Conservation (phyloP, 768 basidiomycete species). For the Pisolithus microcarpus region DNA sequence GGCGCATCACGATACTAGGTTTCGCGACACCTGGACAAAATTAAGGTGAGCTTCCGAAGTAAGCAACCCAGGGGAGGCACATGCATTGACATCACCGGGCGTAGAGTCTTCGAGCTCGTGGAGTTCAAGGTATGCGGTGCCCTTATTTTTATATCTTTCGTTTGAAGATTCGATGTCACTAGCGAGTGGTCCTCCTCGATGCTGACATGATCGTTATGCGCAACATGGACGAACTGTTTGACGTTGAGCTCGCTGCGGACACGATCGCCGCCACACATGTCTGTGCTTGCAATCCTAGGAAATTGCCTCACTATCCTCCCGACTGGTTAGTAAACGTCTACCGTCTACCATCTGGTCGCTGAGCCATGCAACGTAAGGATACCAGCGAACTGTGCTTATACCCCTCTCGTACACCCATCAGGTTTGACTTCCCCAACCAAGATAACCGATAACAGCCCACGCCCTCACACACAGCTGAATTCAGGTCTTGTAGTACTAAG, state of each 20-base stretch:
- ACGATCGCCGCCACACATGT: conserved; percentile 86
- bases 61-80: conserved; percentile 6
- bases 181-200: conserved; percentile 79
- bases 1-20: conserved; percentile 38
- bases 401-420: conserved; percentile 39
- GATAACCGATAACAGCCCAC: conserved; percentile 43
- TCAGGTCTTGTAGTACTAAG: conserved; percentile 81
- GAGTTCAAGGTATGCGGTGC: conserved; percentile 53
- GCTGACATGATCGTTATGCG: conserved; percentile 79
- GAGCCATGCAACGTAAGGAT: conserved; percentile 45
- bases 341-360: background rate
- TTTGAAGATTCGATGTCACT: conserved; percentile 1
- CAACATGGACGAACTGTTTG: conserved; percentile 77
- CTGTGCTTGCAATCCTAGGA: conserved; percentile 91
- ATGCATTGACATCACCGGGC: conserved; percentile 8
- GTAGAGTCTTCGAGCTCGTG: conserved; percentile 53
- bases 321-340: conserved; percentile 57
- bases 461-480: conserved; percentile 81
- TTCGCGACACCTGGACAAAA: conserved; percentile 63
- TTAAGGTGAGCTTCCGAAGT: conserved; percentile 29
- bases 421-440: conserved; percentile 40
- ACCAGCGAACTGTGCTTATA: conserved; percentile 88
- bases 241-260: conserved; percentile 46
- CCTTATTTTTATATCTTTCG: background rate
- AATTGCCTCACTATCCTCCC: conserved; percentile 73